phyloP scores from a whole-genome alignment of 208 protist species.

The Leishmania arabica region DNA sequence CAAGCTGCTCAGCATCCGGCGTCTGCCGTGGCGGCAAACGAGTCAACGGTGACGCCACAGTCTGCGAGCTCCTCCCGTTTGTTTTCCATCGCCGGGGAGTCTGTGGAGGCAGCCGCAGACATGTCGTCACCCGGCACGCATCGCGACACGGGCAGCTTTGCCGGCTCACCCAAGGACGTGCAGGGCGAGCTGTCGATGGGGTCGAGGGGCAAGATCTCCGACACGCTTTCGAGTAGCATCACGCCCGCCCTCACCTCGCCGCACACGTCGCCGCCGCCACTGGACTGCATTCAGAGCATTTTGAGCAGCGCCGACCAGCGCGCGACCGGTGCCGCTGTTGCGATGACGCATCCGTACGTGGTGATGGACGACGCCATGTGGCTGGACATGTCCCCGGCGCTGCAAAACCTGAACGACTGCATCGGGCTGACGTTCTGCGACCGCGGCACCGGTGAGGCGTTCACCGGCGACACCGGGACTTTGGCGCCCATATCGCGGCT shows the following conservation, averaged over 20 bases:
- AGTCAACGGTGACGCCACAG: neutral
- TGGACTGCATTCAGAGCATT: neutral
- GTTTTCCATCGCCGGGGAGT: neutral
- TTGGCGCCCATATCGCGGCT: conserved; percentile 4
- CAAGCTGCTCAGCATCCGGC: neutral
- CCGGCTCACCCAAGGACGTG: neutral
- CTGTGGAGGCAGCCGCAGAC: neutral
- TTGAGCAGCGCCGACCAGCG: neutral
- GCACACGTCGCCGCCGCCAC: neutral
- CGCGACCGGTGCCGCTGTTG: neutral
- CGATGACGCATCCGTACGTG: conserved; percentile 32
- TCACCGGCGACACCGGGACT: neutral
- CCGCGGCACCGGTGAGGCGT: conserved; percentile 37
- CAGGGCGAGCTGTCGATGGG: neutral
- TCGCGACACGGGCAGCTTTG: neutral
- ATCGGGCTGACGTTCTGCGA: conserved; percentile 71
- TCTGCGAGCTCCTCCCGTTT: conserved; percentile 9
- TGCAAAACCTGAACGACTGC: conserved; percentile 75
- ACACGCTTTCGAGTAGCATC: neutral
- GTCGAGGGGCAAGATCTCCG: neutral
- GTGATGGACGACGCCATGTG: conserved; percentile 52
- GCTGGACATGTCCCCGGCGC: conserved; percentile 58
- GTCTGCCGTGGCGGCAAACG: too few relatives aligned
- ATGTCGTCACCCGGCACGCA: neutral
- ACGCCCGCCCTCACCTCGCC: neutral